phyloP scores from a whole-genome alignment of 163 green algal genomes.

The Chlamydomonas reinhardtii region DNA sequence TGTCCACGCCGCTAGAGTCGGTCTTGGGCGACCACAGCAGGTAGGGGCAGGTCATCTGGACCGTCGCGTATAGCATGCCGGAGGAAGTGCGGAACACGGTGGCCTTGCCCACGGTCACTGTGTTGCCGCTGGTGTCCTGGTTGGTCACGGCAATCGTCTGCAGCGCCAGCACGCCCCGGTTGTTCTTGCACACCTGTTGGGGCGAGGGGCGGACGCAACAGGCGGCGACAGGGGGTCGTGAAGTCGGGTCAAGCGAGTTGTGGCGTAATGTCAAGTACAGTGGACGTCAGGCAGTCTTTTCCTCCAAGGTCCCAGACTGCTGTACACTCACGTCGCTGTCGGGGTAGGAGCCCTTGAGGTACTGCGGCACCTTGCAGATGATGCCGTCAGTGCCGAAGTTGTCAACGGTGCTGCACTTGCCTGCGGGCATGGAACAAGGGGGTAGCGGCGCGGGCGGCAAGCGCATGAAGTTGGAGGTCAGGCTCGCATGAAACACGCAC shows the following conservation, averaged over 20 bases:
- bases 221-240: neutral
- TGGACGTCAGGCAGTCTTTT: no score
- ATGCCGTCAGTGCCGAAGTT: constrained; percentile 6
- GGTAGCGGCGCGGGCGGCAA: no score
- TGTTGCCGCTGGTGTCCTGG: neutral
- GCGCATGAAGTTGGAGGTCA: no score
- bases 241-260: no score
- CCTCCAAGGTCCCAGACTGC: no score
- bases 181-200: neutral
- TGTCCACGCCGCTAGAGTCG: neutral
- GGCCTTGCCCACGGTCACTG: neutral
- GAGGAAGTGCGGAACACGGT: neutral
- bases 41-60: constrained; percentile 27
- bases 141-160: neutral
- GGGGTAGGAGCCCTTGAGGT: constrained; percentile 6
- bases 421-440: neutral
- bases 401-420: constrained; percentile 7
- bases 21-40: constrained; percentile 17
- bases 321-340: neutral
- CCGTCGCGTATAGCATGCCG: constrained; percentile 5
- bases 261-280: no score
- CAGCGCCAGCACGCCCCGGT: neutral
- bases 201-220: neutral
- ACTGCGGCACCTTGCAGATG: constrained; percentile 20
- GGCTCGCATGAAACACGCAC: no score